These are phyloP conservation scores for Dothiorella sarmentorum DNA, from an alignment of 2,329 filamentous ascomycete species.

Conservation along the genomic window DNA sequence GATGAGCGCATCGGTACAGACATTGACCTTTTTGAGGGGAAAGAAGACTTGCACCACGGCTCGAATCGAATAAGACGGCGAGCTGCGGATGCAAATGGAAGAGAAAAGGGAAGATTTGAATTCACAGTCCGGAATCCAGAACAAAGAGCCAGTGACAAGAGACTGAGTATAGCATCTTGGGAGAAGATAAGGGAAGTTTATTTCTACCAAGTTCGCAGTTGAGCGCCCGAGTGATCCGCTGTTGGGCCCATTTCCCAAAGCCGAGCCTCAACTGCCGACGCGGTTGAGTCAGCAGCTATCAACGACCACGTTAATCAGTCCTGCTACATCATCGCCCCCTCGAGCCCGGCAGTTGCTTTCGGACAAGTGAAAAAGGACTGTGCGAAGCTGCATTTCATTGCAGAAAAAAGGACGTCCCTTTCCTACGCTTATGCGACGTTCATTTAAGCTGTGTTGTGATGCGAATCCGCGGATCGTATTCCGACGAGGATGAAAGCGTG, in stretches of 20 bases:
- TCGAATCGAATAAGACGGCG: background rate
- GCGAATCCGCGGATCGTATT: background rate
- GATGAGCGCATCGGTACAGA: background rate
- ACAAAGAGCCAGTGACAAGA: too few species aligned
- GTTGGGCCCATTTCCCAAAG: constrained; percentile 4
- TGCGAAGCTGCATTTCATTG: background rate
- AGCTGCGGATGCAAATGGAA: background rate
- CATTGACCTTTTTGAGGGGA: background rate
- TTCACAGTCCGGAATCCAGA: too few species aligned
- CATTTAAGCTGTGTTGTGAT: background rate
- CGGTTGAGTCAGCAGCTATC: constrained; percentile 1
- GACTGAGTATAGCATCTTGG: too few species aligned
- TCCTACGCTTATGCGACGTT: background rate
- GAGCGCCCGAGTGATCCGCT: background rate
- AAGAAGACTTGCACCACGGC: background rate
- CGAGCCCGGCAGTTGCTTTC: constrained; percentile 8
- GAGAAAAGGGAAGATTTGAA: background rate
- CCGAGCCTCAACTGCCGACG: constrained; percentile 16
- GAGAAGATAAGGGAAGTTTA: too few species aligned
- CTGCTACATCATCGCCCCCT: constrained; percentile 3
- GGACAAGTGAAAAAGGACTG: background rate
- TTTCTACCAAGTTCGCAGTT: too few species aligned
- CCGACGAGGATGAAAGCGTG: background rate
- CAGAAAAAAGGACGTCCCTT: background rate
- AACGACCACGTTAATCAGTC: background rate